Evolutionary conservation across 2,329 filamentous ascomycete genomes (phyloP).

Genomic region (Apiospora arundinis): DNA sequence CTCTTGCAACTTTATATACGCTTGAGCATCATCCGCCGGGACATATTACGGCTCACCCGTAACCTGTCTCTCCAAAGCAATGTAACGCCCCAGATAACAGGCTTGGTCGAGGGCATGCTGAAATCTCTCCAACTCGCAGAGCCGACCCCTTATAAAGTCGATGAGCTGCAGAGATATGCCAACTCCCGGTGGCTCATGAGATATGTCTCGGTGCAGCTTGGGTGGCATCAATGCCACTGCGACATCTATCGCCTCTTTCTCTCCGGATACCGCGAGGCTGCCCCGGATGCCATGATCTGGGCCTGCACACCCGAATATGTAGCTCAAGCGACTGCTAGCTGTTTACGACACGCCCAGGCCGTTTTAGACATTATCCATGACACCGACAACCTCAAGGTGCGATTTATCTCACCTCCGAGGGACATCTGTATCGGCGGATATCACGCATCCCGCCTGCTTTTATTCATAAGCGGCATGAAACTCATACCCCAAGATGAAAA

Average conservation of each 20-base stretch:
- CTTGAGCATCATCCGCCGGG: conserved; percentile 30
- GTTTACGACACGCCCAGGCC: background rate
- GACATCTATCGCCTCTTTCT: background rate
- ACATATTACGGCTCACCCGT: conserved; percentile 33
- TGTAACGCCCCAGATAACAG: conserved; percentile 12
- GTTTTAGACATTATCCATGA: background rate
- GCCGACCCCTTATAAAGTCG: background rate
- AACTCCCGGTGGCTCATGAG: background rate
- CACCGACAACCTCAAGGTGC: background rate
- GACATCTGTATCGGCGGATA: background rate
- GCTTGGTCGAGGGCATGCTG: background rate
- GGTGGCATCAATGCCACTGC: background rate
- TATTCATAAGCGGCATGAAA: background rate
- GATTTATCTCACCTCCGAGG: background rate
- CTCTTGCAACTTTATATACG: conserved; percentile 29
- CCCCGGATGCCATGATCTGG: background rate
- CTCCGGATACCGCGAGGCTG: background rate
- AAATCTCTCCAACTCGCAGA: background rate
- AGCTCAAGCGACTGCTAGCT: background rate
- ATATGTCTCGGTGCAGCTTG: background rate
- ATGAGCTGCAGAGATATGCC: background rate
- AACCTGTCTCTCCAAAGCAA: conserved; percentile 30
- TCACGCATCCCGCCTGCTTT: background rate
- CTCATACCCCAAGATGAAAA: background rate
- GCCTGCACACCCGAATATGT: background rate